Evolutionary conservation across 202 grass and related monocot species (phyloP).

Genomic region (Bolboschoenoplectus hybrid): DNA sequence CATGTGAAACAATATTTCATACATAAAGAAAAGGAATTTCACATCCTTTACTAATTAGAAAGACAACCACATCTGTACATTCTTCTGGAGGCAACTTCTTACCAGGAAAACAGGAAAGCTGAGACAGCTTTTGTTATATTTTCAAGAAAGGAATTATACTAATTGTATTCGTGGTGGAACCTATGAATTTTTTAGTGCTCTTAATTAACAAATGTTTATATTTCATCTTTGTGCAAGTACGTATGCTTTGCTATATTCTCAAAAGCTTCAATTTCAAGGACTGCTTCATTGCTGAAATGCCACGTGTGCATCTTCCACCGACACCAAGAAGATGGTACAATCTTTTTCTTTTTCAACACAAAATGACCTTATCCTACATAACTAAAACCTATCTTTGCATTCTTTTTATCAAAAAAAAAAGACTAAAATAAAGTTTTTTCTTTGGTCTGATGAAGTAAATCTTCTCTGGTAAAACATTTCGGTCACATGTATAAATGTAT

Average conservation of each 20-base stretch:
- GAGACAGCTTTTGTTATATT: background rate
- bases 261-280: background rate
- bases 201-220: background rate
- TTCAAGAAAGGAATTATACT: background rate
- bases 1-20: background rate
- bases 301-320: background rate
- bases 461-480: background rate
- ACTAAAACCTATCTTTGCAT: background rate
- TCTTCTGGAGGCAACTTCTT: background rate
- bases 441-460: constrained; percentile 7
- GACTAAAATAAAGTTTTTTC: background rate
- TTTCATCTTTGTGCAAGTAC: constrained; percentile 24
- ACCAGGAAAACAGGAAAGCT: background rate
- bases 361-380: background rate
- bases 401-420: background rate
- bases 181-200: background rate
- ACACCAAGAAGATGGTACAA: background rate
- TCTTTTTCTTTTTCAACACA: background rate
- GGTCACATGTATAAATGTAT: background rate
- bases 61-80: background rate
- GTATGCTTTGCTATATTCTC: background rate
- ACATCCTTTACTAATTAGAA: background rate
- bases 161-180: background rate
- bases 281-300: background rate
- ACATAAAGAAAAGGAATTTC: background rate